A percentile compares a stretch with the other conserved stretches of the same genome.
Evolutionary conservation across 192 early-diverging fungal genomes (phyloP).

Genomic region (Lunasporangiospora selenospora): DNA sequence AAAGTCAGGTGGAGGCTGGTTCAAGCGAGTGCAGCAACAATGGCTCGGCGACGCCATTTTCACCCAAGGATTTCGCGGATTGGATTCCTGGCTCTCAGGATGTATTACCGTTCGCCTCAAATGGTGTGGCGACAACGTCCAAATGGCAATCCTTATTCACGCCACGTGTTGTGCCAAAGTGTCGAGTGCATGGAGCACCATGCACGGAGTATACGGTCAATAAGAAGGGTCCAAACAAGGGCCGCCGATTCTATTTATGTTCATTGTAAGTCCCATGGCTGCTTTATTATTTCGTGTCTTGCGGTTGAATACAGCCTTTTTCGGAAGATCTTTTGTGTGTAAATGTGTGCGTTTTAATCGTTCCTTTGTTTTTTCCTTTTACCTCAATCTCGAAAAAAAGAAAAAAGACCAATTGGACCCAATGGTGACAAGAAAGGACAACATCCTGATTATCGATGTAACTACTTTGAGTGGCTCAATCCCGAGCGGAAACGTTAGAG

Average conservation of each 20-base stretch:
- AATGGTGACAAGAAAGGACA: constrained; percentile 30
- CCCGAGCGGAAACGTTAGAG: constrained; percentile 17
- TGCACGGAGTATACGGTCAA: constrained; percentile 70
- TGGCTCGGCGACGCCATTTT: constrained; percentile 17
- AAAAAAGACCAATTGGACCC: constrained; percentile 35
- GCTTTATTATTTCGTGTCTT: too few relatives aligned
- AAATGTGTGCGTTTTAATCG: background rate
- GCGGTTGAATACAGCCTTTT: too few relatives aligned
- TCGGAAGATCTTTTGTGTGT: too few relatives aligned
- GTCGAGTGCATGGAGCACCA: constrained; percentile 65
- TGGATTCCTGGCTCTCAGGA: constrained; percentile 37
- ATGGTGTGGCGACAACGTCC: constrained; percentile 35
- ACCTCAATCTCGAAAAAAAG: too few relatives aligned
- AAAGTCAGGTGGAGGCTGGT: too few relatives aligned
- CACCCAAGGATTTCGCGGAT: constrained; percentile 37
- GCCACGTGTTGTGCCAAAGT: constrained; percentile 57
- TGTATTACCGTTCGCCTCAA: constrained; percentile 21
- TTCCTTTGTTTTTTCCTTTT: background rate
- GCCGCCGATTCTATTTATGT: constrained; percentile 72
- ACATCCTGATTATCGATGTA: constrained; percentile 28
- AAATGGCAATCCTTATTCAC: constrained; percentile 68
- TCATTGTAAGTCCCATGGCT: constrained; percentile 44
- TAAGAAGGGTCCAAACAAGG: constrained; percentile 76
- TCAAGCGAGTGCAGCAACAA: too few relatives aligned
- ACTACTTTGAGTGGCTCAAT: constrained; percentile 42